These are phyloP conservation scores for Dictyostelium citrinum DNA, from an alignment of 78 protist genomes.

Conservation along the genomic window DNA sequence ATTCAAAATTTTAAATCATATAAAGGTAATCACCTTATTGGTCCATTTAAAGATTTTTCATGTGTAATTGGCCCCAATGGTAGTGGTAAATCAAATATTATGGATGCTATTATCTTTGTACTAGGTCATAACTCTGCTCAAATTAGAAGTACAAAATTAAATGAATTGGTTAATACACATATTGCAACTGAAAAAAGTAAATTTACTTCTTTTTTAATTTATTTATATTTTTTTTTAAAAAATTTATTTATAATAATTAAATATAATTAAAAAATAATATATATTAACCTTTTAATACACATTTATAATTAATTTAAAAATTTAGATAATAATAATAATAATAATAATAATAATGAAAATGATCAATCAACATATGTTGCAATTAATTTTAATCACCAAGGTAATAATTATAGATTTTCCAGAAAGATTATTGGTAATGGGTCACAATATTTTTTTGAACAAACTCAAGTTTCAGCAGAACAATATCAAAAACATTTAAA, in stretches of 20 bases:
- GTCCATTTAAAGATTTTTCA: slow-evolving; percentile 95
- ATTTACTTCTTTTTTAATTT: background rate
- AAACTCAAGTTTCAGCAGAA: background rate
- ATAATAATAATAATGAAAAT: background rate
- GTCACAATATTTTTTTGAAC: slow-evolving; percentile 8
- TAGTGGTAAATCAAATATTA: slow-evolving; percentile 95
- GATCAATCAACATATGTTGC: slow-evolving; percentile 8
- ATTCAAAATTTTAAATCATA: slow-evolving; percentile 97
- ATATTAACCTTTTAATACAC: too few species aligned
- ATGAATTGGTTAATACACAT: slow-evolving; percentile 28
- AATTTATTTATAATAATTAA: too few species aligned
- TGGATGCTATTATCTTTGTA: slow-evolving; percentile 97
- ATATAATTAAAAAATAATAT: background rate
- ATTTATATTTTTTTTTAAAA: too few species aligned
- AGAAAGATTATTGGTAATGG: slow-evolving; percentile 30
- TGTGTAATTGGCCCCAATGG: slow-evolving; percentile 99
- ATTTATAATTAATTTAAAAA: too few species aligned
- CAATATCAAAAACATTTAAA: slow-evolving; percentile 72
- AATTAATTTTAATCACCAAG: background rate
- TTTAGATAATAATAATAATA: too few species aligned
- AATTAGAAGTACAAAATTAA: slow-evolving; percentile 86
- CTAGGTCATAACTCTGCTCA: slow-evolving; percentile 89
- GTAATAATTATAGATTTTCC: background rate
- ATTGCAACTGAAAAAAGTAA: background rate
- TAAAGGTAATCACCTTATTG: slow-evolving; percentile 90